Evolutionary conservation across 2,329 filamentous ascomycete genomes (phyloP).

Genomic region (Eurotiales sp.): DNA sequence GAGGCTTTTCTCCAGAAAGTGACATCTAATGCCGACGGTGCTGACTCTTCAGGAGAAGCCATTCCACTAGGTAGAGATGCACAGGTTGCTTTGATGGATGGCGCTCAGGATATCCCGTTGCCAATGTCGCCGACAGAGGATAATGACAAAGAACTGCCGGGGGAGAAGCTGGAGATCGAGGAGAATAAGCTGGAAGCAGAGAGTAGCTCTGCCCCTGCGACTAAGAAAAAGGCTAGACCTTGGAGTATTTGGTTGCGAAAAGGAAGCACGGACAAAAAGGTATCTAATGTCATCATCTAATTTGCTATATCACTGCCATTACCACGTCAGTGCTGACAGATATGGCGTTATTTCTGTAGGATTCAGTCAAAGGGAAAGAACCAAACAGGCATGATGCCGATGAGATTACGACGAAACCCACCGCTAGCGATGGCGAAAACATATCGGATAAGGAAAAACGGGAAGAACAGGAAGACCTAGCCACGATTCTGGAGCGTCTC

Average conservation of each 20-base stretch:
- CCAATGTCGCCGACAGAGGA: constrained; percentile 47
- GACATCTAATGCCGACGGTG: constrained; percentile 40
- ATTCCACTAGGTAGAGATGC: constrained; percentile 35
- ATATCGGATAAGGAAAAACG: constrained; percentile 42
- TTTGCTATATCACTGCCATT: not conserved
- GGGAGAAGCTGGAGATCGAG: constrained; percentile 14
- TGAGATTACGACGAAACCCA: constrained; percentile 26
- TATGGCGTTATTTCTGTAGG: not conserved
- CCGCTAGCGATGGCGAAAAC: constrained; percentile 21
- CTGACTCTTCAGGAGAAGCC: constrained; percentile 15
- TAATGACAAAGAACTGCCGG: constrained; percentile 28
- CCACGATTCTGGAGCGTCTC: constrained; percentile 73
- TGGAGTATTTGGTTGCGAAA: constrained; percentile 32
- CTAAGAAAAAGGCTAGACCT: constrained; percentile 11
- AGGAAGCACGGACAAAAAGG: constrained; percentile 23
- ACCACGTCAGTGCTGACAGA: not conserved
- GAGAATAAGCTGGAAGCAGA: not conserved
- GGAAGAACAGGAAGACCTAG: constrained; percentile 68
- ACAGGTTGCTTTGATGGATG: constrained; percentile 44
- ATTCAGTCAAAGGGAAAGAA: constrained; percentile 18
- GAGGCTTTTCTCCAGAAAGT: constrained; percentile 55
- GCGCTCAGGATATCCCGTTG: constrained; percentile 48
- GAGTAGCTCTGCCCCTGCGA: not conserved
- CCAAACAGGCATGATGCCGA: constrained; percentile 26
- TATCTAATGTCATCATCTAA: constrained; percentile 15